Percentiles rank a stretch among this genome's conserved stretches.
Evolutionary conservation across 805 yeast genomes (phyloP).

Genomic region (Yarrowia alimentaria): DNA sequence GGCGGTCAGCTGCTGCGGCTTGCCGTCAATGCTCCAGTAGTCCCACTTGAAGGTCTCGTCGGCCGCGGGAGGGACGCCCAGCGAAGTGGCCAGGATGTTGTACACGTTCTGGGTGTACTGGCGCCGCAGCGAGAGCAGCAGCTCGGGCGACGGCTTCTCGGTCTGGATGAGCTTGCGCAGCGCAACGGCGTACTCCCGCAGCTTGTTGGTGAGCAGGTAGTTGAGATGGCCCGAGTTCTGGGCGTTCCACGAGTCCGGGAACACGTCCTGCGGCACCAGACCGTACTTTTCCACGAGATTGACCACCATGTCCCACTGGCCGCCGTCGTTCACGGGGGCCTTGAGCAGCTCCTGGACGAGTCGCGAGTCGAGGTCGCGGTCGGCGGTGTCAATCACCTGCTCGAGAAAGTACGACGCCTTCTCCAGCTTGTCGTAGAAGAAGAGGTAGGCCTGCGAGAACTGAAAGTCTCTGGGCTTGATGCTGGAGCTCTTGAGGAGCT

Average conservation of each 20-base stretch:
- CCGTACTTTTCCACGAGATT: slow-evolving; percentile 80
- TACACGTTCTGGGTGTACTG: slow-evolving; percentile 60
- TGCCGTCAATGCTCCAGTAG: slow-evolving; percentile 67
- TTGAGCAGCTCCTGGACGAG: slow-evolving; percentile 61
- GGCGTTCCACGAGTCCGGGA: slow-evolving; percentile 65
- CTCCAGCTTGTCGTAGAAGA: slow-evolving; percentile 83
- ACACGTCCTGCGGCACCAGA: slow-evolving; percentile 67
- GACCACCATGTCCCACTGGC: slow-evolving; percentile 82
- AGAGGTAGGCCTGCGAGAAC: slow-evolving; percentile 73
- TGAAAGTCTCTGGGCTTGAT: slow-evolving; percentile 57
- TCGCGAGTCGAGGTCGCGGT: slow-evolving; percentile 66
- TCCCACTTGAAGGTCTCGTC: slow-evolving; percentile 70
- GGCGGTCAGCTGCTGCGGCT: slow-evolving; percentile 43
- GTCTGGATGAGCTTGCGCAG: slow-evolving; percentile 51
- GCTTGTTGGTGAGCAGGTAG: slow-evolving; percentile 60
- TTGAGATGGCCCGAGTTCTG: slow-evolving; percentile 55
- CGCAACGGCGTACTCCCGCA: slow-evolving; percentile 74
- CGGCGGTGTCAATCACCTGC: slow-evolving; percentile 66
- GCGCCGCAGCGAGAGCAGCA: slow-evolving; percentile 6
- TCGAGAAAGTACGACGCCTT: slow-evolving; percentile 79
- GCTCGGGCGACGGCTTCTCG: slow-evolving; percentile 37
- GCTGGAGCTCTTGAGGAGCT: slow-evolving; percentile 58
- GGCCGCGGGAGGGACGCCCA: slow-evolving; percentile 80
- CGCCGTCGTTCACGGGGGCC: slow-evolving; percentile 79
- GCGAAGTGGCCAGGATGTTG: slow-evolving; percentile 61